Evolutionary conservation across 1,284 basidiomycete species (phyloP).

Genomic region (Fomitopsis betulina): DNA sequence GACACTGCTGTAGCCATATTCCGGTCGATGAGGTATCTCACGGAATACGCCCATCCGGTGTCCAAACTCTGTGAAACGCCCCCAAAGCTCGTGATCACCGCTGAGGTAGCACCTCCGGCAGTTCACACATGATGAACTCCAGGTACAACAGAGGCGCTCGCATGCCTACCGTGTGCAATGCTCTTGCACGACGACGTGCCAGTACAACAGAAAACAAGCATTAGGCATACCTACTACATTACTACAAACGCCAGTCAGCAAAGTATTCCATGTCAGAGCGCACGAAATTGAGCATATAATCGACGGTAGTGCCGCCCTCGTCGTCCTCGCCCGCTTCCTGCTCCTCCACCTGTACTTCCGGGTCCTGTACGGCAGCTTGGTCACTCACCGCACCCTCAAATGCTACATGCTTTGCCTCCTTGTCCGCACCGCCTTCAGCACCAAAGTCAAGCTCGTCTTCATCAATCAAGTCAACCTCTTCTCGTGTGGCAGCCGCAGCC

Average conservation of each 20-base stretch:
- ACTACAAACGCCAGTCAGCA: conserved; percentile 59
- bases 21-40: no score
- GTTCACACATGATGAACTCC: no score
- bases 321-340: conserved; percentile 26
- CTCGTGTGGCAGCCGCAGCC: conserved; percentile 73
- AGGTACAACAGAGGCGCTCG: no score
- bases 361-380: conserved; percentile 23
- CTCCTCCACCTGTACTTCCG: conserved; percentile 23
- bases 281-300: conserved; percentile 85
- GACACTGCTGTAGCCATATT: no score
- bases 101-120: no score
- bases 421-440: conserved; percentile 38
- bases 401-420: conserved; percentile 11
- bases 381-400: conserved; percentile 7
- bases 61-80: no score
- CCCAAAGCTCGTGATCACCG: no score
- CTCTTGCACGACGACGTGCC: no score
- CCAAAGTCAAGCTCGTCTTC: conserved; percentile 77
- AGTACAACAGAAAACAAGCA: background rate
- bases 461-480: conserved; percentile 66
- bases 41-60: no score
- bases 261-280: conserved; percentile 78
- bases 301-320: conserved; percentile 67
- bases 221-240: background rate
- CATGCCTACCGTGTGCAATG: no score